Conservation (phyloP, 371 early-diverging fungal species). For the Cladochytrium tenue region DNA sequence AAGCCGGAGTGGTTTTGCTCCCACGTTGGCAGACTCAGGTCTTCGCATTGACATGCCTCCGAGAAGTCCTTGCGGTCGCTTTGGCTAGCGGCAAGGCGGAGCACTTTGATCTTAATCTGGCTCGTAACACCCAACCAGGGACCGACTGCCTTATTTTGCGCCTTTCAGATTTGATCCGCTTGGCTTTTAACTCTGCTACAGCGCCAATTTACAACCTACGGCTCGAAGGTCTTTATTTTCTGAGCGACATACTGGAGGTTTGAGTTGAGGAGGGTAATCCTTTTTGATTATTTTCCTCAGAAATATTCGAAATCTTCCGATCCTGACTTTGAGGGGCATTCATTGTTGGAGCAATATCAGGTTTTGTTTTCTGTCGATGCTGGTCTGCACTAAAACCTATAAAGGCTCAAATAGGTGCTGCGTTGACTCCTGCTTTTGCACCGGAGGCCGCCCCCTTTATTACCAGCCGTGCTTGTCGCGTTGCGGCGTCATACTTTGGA, state of each 20-base stretch:
- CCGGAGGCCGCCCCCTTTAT: constrained; percentile 77
- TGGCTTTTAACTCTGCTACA: constrained; percentile 86
- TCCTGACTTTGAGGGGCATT: constrained; percentile 79
- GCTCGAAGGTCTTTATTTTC: constrained; percentile 72
- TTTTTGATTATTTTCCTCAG: neutral
- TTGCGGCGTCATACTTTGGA: constrained; percentile 81
- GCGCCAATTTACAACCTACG: constrained; percentile 76
- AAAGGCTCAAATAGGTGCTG: constrained; percentile 81
- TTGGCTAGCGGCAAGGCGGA: constrained; percentile 59
- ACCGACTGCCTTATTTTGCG: constrained; percentile 76
- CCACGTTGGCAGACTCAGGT: constrained; percentile 87
- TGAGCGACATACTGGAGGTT: constrained; percentile 73
- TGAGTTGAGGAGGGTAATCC: too few relatives aligned
- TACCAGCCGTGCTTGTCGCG: constrained; percentile 76
- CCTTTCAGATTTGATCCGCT: constrained; percentile 77
- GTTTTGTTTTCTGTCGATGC: constrained; percentile 16
- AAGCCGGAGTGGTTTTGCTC: constrained; percentile 49
- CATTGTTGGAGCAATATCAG: constrained; percentile 84
- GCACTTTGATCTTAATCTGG: constrained; percentile 71
- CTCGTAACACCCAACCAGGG: constrained; percentile 46
- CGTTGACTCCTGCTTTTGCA: constrained; percentile 83
- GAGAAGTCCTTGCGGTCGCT: constrained; percentile 65
- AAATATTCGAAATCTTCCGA: constrained; percentile 60
- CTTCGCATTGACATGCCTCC: constrained; percentile 77
- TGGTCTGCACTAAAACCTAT: neutral